Conservation (phyloP, 495 filamentous ascomycete genomes). For the Hypoxylon intermedium region DNA sequence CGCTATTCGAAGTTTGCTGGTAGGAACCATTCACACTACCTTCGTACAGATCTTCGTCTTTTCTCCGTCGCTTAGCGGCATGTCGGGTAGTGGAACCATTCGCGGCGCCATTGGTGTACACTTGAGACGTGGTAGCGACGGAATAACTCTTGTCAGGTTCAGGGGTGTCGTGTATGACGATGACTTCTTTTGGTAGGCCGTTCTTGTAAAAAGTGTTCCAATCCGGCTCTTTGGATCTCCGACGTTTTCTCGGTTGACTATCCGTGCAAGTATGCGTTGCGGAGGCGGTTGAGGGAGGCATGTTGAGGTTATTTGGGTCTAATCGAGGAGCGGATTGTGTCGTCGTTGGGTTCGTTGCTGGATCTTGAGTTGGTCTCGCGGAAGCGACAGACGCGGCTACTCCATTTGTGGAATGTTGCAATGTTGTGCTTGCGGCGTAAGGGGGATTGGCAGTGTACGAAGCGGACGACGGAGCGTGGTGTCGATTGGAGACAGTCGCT, state of each 20-base stretch:
- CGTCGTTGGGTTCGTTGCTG: conserved; percentile 30
- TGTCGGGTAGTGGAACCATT: conserved; percentile 42
- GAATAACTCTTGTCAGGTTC: conserved; percentile 59
- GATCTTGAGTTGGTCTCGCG: conserved; percentile 42
- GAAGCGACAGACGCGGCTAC: conserved; percentile 44
- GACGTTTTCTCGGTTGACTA: conserved; percentile 57
- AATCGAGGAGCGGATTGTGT: conserved; percentile 38
- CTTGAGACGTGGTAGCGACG: conserved; percentile 38
- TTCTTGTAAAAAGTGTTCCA: conserved; percentile 94
- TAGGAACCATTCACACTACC: conserved; percentile 77
- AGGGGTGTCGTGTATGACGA: conserved; percentile 92
- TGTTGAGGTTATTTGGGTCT: conserved; percentile 42
- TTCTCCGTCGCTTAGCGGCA: conserved; percentile 56
- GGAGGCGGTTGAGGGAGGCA: conserved; percentile 47
- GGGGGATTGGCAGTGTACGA: conserved; percentile 42
- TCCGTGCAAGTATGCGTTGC: conserved; percentile 32
- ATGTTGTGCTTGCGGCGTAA: conserved; percentile 23
- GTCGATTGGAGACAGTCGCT: conserved; percentile 50
- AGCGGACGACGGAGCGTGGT: conserved; percentile 49
- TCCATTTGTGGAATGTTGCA: conserved; percentile 47
- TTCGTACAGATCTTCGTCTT: conserved; percentile 60
- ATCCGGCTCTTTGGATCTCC: conserved; percentile 72
- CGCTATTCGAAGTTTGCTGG: conserved; percentile 68
- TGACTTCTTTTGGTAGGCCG: conserved; percentile 89
- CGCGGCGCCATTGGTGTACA: conserved; percentile 41